Evolutionary conservation across 116 monocot genomes (phyloP).

Genomic region (Papilionanthe hybrid): DNA sequence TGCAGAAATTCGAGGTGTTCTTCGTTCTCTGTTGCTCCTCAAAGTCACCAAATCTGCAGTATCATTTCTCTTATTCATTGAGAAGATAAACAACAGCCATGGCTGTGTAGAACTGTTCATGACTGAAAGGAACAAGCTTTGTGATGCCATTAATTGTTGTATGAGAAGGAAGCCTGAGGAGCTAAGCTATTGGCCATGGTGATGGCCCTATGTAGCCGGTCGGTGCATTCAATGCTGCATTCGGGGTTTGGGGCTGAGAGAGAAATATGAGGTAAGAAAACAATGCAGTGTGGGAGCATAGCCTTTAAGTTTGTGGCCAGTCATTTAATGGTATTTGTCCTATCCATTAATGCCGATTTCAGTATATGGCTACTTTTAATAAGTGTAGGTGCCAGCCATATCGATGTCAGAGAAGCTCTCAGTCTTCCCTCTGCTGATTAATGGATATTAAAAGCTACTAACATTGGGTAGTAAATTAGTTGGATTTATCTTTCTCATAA

Average conservation of each 20-base stretch:
- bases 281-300: neutral
- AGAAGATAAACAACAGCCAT: neutral
- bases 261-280: neutral
- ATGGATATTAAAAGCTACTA: neutral
- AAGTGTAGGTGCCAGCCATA: neutral
- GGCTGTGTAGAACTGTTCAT: neutral
- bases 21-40: neutral
- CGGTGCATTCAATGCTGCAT: neutral
- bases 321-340: neutral
- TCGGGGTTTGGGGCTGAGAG: constrained; percentile 1
- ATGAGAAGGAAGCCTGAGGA: neutral
- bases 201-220: neutral
- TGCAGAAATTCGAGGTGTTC: neutral
- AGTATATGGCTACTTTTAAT: neutral
- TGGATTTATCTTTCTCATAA: too few species aligned
- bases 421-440: neutral
- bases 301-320: too few species aligned
- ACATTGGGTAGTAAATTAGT: too few species aligned
- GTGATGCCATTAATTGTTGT: neutral
- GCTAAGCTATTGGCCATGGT: neutral
- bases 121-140: neutral
- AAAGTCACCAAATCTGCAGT: neutral
- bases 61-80: neutral
- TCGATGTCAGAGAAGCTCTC: neutral
- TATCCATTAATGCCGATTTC: constrained; percentile 5